Evolutionary conservation across 1,139 yeast species (phyloP).

Genomic region (Nakaseomyces kungkrabaensis): DNA sequence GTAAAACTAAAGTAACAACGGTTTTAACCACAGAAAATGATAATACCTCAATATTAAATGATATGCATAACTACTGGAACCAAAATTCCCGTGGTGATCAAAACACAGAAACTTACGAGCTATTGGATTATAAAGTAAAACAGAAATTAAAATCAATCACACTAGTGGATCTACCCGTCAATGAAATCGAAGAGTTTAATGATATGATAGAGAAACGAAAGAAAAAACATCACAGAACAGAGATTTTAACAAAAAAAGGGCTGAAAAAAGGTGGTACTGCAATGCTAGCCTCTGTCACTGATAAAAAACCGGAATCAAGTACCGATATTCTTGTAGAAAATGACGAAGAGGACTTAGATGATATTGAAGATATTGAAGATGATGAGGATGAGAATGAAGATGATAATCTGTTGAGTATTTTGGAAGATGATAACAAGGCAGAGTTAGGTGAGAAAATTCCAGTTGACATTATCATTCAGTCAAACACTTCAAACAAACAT

Average conservation of each 20-base stretch:
- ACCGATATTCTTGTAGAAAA: slow-evolving; percentile 5
- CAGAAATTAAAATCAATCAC: background rate
- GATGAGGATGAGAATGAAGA: slow-evolving; percentile 31
- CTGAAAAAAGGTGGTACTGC: background rate
- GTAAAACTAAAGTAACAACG: slow-evolving; percentile 56
- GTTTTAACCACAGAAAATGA: slow-evolving; percentile 41
- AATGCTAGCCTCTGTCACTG: background rate
- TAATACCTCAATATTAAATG: slow-evolving; percentile 9
- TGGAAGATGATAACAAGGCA: slow-evolving; percentile 14
- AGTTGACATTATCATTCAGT: slow-evolving; percentile 55
- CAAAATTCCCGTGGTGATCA: slow-evolving; percentile 33
- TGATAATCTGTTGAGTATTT: slow-evolving; percentile 15
- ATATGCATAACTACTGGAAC: slow-evolving; percentile 52
- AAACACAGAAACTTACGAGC: slow-evolving; percentile 28
- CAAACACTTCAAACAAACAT: slow-evolving; percentile 47
- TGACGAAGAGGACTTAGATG: slow-evolving; percentile 10
- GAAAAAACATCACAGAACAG: background rate
- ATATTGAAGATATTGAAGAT: slow-evolving; percentile 28
- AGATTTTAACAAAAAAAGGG: background rate
- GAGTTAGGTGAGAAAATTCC: slow-evolving; percentile 23
- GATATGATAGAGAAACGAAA: slow-evolving; percentile 35
- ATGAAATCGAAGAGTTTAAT: slow-evolving; percentile 42
- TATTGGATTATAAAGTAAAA: slow-evolving; percentile 13
- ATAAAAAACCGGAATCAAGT: background rate
- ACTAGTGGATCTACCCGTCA: slow-evolving; percentile 1